Evolutionary conservation across 2,329 filamentous ascomycete genomes (phyloP), one percentile per base, ranked within the genome.

Genomic region (Teratosphaeria destructans): DNA sequence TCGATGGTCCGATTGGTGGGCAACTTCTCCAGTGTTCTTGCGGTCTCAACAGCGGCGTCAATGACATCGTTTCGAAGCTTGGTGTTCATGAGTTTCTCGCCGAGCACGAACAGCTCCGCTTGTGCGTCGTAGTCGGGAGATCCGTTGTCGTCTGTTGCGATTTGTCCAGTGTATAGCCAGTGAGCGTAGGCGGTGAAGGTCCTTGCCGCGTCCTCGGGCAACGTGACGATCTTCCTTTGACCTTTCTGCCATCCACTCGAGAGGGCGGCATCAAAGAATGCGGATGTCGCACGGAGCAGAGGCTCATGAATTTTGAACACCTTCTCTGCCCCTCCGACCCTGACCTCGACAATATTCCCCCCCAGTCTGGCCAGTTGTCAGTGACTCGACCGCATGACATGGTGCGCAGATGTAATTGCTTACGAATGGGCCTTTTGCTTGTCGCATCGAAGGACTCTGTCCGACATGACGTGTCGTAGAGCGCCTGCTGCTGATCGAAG

Each of bases 271-370:
- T 53, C 32, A 54, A 63, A 60, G 56, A 63, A 57, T 6, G 19
- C 19, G 3, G 60, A 58, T 14, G 47, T 12, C n/a, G 43, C 37
- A 52, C 54, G 35, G 5, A 59, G 16, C 7, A 53, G 43, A 26
- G 11, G 37, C 47, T 57, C 56, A 16, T 52, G 56, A 2, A 57
- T 32, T 16, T 27, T 23, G 47, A 34, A 57, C n/a, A 26, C 26
- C 23, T 2, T 5, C 11, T 23, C 29, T 26, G 14, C 19, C 19
- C 7, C 12, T 19, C 29, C 54, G 4, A 35, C 29, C 12, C 26
- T 39, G 29, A 55, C 54, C 12, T 34, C 56, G 78, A 84, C 43
- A 19, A 49, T 49, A 3, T 49, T 16, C 5, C n/a, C n/a, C 16
- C 7, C 43, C 6, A 49, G 43, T 8, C 43, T 49, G 43, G 11